Conservation (phyloP, 108 stramenopile genomes). For the Nannochloropsis oceanica region DNA sequence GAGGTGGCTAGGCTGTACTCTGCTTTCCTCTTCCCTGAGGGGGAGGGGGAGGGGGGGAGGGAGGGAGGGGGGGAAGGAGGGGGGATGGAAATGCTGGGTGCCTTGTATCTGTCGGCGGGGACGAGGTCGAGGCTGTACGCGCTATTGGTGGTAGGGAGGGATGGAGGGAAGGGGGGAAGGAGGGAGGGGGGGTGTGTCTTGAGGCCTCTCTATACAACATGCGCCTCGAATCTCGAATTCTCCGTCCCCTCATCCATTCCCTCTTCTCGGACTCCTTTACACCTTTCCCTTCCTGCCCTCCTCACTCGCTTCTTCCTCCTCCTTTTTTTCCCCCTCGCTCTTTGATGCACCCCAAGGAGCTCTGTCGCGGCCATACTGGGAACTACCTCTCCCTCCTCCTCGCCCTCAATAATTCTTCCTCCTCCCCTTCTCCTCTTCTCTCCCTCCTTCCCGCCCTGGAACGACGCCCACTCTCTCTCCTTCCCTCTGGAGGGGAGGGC, state of each 20-base stretch:
- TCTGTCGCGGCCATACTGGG: not conserved
- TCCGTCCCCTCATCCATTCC: too few species aligned
- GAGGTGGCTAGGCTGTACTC: not conserved
- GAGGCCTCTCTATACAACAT: too few species aligned
- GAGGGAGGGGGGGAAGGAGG: not conserved
- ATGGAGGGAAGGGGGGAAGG: not conserved
- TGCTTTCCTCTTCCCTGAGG: not conserved
- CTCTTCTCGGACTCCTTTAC: too few species aligned
- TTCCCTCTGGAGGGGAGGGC: not conserved
- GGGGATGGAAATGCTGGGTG: not conserved
- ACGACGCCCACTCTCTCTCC: not conserved
- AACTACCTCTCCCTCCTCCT: not conserved
- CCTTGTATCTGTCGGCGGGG: not conserved
- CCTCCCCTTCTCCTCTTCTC: not conserved
- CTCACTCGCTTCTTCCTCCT: not conserved
- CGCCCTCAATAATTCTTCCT: not conserved
- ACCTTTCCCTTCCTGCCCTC: too few species aligned
- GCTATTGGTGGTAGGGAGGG: not conserved
- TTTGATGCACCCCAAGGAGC: not conserved
- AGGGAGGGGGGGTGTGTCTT: not conserved
- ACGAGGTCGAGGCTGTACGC: not conserved
- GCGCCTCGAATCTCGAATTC: too few species aligned
- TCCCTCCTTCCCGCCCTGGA: not conserved
- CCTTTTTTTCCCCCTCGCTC: not conserved
- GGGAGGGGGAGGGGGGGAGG: not conserved